Percentiles rank a stretch among this genome's conserved stretches.
phyloP scores from a whole-genome alignment of 306 rosid species.

The Spatholobus suberectus region DNA sequence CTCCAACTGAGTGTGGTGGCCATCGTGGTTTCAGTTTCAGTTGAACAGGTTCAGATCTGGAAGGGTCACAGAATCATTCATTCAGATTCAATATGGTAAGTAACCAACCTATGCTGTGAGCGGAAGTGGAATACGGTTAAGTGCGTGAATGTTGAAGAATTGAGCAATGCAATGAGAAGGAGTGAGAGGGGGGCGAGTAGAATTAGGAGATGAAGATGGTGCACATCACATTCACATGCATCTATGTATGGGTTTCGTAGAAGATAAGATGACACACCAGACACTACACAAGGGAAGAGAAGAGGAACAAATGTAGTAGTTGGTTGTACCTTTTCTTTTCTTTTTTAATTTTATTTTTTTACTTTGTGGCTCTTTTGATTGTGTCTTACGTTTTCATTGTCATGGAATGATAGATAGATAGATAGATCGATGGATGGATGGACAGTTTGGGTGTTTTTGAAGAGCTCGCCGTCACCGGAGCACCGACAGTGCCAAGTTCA shows the following conservation, averaged over 20 bases:
- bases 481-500: background rate
- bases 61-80: conserved; percentile 42
- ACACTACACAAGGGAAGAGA: background rate
- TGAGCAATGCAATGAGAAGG: conserved; percentile 15
- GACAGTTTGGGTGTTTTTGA: background rate
- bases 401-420: too few relatives aligned
- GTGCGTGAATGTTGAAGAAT: conserved; percentile 13
- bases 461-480: background rate
- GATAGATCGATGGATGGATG: too few relatives aligned
- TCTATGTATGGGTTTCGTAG: conserved; percentile 55
- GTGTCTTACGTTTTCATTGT: conserved; percentile 53
- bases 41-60: conserved; percentile 69
- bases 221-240: conserved; percentile 37
- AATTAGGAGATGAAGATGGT: conserved; percentile 12
- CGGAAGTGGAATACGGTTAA: background rate
- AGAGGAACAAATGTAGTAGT: conserved; percentile 3
- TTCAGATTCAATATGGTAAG: conserved; percentile 40
- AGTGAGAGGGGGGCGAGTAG: conserved; percentile 41
- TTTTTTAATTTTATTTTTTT: background rate
- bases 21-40: conserved; percentile 46
- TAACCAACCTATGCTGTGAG: background rate
- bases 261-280: conserved; percentile 41
- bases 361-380: conserved; percentile 18
- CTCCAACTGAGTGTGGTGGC: conserved; percentile 87
- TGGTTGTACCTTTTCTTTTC: background rate